Evolutionary conservation across 2,329 filamentous ascomycete species (phyloP), one percentile per base, ranked within the genome.

Genomic region (Dothidotthia symphoricarpi): DNA sequence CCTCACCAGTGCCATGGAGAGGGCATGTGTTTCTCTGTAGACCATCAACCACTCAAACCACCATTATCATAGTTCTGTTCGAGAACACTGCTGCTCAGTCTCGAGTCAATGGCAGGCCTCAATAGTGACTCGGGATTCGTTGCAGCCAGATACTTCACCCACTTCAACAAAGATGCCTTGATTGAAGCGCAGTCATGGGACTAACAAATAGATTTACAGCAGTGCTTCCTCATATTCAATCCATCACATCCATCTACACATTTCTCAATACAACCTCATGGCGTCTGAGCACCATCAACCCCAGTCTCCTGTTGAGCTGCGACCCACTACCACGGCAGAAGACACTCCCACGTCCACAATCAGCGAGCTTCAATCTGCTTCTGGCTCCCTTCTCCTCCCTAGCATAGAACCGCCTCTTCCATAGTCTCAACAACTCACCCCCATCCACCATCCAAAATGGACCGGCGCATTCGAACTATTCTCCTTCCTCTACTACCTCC

Each of bases 391-490:
- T 19, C 41, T 54, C 16, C 22, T 45, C 27, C 16, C 30, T 28
- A 16, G 28, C 8, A 39, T 39, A 24, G 16, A 36, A 15, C 34
- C 28, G 13, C 12, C n/a, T n/a, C n/a, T n/a, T n/a, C n/a, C n/a
- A n/a, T n/a, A n/a, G n/a, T n/a, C n/a, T n/a, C n/a, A n/a, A 34
- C 24, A n/a, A 26, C 31, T 7, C 6, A 14, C 15, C 8, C 17
- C 13, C 34, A 26, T 26, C 24, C 15, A 11, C 25, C 29, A 19
- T 16, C 11, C 24, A 12, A 36, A 32, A 31, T 50, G 45, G 49
- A 49, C 41, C 16, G 43, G 47, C 14, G 3, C 30, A 13, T 51
- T 59, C 30, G 15, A 24, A n/a, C 29, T 56, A 24, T 39, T 54
- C 28, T 14, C 34, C 15, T 39, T 54, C 19, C 45, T 36, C 19